Percentiles rank a stretch among this genome's conserved stretches.
Evolutionary conservation across 345 rosid species (phyloP).

Genomic region (Ricinus communis): DNA sequence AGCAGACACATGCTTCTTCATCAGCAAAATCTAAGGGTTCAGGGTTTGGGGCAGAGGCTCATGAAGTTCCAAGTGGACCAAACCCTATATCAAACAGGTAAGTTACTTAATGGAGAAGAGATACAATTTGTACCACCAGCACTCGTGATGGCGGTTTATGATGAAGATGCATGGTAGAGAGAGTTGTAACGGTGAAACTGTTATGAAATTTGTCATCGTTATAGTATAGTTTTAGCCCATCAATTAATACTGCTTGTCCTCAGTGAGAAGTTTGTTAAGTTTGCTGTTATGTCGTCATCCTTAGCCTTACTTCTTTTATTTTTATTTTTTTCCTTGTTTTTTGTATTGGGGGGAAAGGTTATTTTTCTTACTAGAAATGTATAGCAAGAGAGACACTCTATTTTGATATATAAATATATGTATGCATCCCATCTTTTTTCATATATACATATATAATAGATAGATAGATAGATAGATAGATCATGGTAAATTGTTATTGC

Average conservation of each 20-base stretch:
- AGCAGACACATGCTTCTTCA: constrained; percentile 18
- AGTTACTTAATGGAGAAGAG: constrained; percentile 5
- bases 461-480: constrained; percentile 3
- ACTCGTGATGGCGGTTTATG: not conserved
- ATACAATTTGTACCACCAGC: not conserved
- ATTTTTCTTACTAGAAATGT: constrained; percentile 30
- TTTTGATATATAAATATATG: constrained; percentile 24
- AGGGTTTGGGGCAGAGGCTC: constrained; percentile 53
- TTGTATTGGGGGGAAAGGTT: constrained; percentile 8
- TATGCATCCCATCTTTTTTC: not conserved
- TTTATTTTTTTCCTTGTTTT: constrained; percentile 1
- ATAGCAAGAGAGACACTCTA: constrained; percentile 37
- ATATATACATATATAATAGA: not conserved
- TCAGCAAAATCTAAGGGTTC: constrained; percentile 31
- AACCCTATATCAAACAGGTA: constrained; percentile 87
- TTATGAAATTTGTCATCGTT: constrained; percentile 23
- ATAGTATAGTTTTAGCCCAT: constrained; percentile 15
- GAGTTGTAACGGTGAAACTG: constrained; percentile 19
- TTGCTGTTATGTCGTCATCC: constrained; percentile 21
- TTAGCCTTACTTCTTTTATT: constrained; percentile 1
- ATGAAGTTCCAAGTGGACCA: constrained; percentile 93
- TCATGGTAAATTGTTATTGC: not conserved
- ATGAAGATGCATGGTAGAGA: constrained; percentile 14
- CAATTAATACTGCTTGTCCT: constrained; percentile 26
- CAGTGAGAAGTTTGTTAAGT: constrained; percentile 25